Percentiles rank a stretch among this genome's conserved stretches.
Evolutionary conservation across 768 basidiomycete genomes (phyloP).

Genomic region (Boletus tomentosulus): DNA sequence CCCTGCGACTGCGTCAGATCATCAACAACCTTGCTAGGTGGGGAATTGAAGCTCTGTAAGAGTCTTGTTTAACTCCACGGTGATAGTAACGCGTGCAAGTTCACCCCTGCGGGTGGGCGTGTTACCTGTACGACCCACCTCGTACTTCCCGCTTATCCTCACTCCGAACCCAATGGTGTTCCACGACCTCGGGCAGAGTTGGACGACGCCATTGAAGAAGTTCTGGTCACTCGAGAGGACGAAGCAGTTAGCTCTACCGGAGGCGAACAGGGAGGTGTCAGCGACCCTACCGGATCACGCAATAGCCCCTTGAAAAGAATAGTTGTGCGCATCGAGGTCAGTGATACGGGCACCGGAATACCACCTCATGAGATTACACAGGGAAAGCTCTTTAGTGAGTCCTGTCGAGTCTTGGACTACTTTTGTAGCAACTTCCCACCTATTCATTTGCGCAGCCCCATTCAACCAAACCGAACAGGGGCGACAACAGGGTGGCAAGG

Average conservation of each 20-base stretch:
- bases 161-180: constrained; percentile 8
- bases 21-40: constrained; percentile 80
- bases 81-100: constrained; percentile 72
- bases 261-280: not conserved
- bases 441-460: constrained; percentile 41
- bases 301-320: constrained; percentile 48
- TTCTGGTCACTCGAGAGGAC: constrained; percentile 31
- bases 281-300: not conserved
- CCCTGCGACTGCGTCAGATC: constrained; percentile 75
- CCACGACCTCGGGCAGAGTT: constrained; percentile 1
- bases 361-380: constrained; percentile 63
- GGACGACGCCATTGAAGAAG: constrained; percentile 23
- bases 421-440: constrained; percentile 7
- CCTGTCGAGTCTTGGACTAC: constrained; percentile 1
- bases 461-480: constrained; percentile 80
- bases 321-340: constrained; percentile 81
- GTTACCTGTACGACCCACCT: constrained; percentile 66
- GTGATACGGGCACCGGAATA: constrained; percentile 70
- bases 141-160: constrained; percentile 32
- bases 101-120: constrained; percentile 66
- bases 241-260: constrained; percentile 19
- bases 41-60: not conserved
- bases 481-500: constrained; percentile 67
- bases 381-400: constrained; percentile 66
- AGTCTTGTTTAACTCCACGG: not conserved